Conservation (phyloP, 805 yeast genomes). For the Suhomyces kilbournensis region DNA sequence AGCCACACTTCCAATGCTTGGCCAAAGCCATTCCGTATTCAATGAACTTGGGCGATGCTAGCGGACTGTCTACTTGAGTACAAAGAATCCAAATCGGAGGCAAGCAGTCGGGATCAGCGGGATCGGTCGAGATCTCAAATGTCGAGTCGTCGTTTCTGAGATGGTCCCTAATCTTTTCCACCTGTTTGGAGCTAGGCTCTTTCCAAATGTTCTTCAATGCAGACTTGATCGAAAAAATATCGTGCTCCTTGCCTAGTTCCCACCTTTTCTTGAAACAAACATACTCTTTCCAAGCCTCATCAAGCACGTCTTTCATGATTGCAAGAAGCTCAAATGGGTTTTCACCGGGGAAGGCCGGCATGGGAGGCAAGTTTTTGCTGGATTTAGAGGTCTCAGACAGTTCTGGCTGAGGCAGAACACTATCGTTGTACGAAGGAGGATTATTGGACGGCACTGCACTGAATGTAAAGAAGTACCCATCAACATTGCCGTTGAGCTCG, state of each 20-base stretch:
- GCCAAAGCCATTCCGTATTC: constrained; percentile 59
- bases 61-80: constrained; percentile 55
- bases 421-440: constrained; percentile 57
- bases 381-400: background rate
- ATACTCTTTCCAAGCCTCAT: constrained; percentile 75
- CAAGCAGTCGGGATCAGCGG: constrained; percentile 33
- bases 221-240: constrained; percentile 57
- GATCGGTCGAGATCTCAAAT: constrained; percentile 28
- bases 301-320: constrained; percentile 52
- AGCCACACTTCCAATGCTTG: constrained; percentile 60
- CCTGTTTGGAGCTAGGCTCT: constrained; percentile 25
- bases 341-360: constrained; percentile 14
- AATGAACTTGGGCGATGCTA: constrained; percentile 59
- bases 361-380: constrained; percentile 5
- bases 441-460: constrained; percentile 61
- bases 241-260: constrained; percentile 66
- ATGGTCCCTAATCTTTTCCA: constrained; percentile 21
- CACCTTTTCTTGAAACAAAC: constrained; percentile 52
- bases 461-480: constrained; percentile 69
- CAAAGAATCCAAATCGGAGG: constrained; percentile 72
- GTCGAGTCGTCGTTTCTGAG: constrained; percentile 28
- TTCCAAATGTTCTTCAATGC: constrained; percentile 61
- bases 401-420: constrained; percentile 1
- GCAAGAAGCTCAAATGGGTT: constrained; percentile 37
- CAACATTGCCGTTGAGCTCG: constrained; percentile 71